Conservation (phyloP, 768 basidiomycete genomes). For the Auriculariales sp. region DNA sequence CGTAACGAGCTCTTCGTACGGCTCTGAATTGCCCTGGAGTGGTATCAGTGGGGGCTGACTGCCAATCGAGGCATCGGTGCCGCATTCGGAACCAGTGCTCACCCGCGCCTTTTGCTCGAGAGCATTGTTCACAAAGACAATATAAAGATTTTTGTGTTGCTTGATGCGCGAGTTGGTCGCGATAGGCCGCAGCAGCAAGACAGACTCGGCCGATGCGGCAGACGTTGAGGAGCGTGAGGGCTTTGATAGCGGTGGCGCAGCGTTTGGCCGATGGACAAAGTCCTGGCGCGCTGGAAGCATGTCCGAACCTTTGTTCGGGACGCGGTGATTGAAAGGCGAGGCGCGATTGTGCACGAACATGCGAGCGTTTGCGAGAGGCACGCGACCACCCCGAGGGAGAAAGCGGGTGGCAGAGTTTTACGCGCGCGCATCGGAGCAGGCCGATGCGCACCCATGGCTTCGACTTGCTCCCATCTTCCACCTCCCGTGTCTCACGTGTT, state of each 20-base stretch:
- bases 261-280: not conserved
- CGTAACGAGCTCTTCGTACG: conserved; percentile 79
- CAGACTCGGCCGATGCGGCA: not conserved
- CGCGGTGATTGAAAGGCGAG: not conserved
- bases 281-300: not conserved
- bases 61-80: conserved; percentile 4
- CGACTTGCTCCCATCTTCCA: conserved; percentile 21
- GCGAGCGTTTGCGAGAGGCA: no score
- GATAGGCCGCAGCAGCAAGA: conserved; percentile 33
- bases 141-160: conserved; percentile 69
- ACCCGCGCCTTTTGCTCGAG: conserved; percentile 61
- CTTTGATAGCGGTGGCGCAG: no score
- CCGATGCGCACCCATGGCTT: no score
- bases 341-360: not conserved
- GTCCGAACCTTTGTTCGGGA: not conserved
- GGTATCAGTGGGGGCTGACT: conserved; percentile 7
- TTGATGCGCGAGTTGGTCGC: conserved; percentile 68
- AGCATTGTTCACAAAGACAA: conserved; percentile 71
- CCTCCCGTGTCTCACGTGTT: conserved; percentile 30
- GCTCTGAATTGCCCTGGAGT: conserved; percentile 49
- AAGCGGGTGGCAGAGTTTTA: no score
- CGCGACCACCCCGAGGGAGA: no score
- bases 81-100: conserved; percentile 13
- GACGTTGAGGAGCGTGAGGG: not conserved
- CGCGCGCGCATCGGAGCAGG: no score